Base-by-base conservation (phyloP, 768 basidiomycete species). In the Leccinum variicolor region DNA sequence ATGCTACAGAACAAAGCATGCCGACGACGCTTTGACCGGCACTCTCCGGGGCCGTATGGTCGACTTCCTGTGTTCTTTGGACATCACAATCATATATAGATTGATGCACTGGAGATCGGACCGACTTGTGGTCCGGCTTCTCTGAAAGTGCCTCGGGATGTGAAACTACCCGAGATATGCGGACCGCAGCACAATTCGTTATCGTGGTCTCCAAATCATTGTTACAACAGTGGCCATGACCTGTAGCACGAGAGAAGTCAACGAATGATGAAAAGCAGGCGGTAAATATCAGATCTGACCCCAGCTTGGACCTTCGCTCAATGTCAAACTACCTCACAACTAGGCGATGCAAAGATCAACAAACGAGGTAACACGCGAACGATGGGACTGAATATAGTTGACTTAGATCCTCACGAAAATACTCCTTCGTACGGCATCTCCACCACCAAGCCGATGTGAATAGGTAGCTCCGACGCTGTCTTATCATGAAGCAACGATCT, bases 1-100 rank as follows among this genome's bases (percentile, higher is more conserved):
- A 17, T 36, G 52, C 31, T 28, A 19, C 19, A 26, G 52, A 34
- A 55, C 46, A 61, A 61, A 61, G 59, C 52, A 34, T 4, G 8
- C 11, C 10, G 17, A 17, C 31, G 58, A 14, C 31, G 58, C 52
- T 55, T 55, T 54, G 58, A 9, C 50, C 59, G 11, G 17, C 29
- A 14, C 3, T 41, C 15, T 41, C 26, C 34, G 15, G 15, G 17
- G 17, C 6, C 17, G 8, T 36, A 36, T 17, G 36, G 36, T 8
- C 17, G 13, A 36, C 36, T 36, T 36, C 36, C 17, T 36, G 36
- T 36, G 14, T 36, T 36, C 36, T 8, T 8, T 36, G 17, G 36
- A 17, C 8, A 6, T 9, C 36, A 36, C 36, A 17, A 36, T 34
- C 29, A 3, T 0, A 29, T 29, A 29, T 29, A 34, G 14, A 17